A percentile compares a stretch with the other conserved stretches of the same genome.
phyloP scores from a whole-genome alignment of 768 basidiomycete species.

The Leccinum olivaceopallidum region DNA sequence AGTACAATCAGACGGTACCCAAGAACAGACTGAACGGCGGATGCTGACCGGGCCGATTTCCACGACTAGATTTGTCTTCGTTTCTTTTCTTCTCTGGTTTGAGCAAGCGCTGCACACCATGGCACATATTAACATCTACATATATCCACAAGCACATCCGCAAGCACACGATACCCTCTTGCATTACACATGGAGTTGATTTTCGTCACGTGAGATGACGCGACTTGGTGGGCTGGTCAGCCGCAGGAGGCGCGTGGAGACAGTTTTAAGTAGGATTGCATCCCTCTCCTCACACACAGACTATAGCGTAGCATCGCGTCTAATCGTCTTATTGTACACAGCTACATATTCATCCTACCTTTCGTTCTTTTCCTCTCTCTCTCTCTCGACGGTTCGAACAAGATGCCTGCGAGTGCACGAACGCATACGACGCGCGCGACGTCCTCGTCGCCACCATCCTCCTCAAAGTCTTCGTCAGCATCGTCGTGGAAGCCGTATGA shows the following conservation, averaged over 20 bases:
- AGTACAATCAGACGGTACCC: slow-evolving; percentile 55
- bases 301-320: slow-evolving; percentile 17
- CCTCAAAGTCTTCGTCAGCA: neutral
- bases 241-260: slow-evolving; percentile 22
- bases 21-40: slow-evolving; percentile 48
- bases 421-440: slow-evolving; percentile 6
- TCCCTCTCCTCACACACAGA: neutral
- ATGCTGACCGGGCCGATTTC: slow-evolving; percentile 20
- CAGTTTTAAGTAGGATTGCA: slow-evolving; percentile 6
- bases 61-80: slow-evolving; percentile 8
- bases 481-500: slow-evolving; percentile 25
- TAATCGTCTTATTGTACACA: slow-evolving; percentile 27
- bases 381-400: neutral
- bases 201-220: slow-evolving; percentile 32
- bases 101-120: neutral
- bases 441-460: neutral
- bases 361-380: slow-evolving; percentile 2
- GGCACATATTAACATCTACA: neutral
- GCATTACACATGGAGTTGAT: slow-evolving; percentile 16
- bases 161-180: neutral
- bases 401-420: slow-evolving; percentile 27
- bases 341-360: slow-evolving; percentile 24
- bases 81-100: neutral
- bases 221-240: slow-evolving; percentile 26
- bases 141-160: neutral